Evolutionary conservation across 768 basidiomycete species (phyloP), one percentile per base, ranked within the genome.

Genomic region (Auricularia sp.): DNA sequence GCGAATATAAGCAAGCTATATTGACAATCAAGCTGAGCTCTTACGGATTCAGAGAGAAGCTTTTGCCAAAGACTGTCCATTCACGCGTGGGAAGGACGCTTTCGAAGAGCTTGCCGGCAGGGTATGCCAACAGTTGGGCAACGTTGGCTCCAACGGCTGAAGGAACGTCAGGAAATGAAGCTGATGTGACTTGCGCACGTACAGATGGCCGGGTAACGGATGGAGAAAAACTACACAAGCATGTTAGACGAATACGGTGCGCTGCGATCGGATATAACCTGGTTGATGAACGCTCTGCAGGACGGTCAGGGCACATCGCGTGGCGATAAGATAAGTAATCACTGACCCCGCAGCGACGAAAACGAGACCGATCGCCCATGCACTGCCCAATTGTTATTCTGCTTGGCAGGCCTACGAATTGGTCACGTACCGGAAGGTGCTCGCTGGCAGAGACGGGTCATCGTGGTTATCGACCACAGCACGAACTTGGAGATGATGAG

Each of bases 51-150:
- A 73, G 24, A n/a, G 56, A 59, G 34, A 59, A 36, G 4, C 21
- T 29, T 24, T 5, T 18, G 21, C 44, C 62, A 35, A 39, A 37
- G n/a, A 47, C 7, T 5, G 34, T 42, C 21, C 14, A 21, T 11
- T 18, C n/a, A 11, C 21, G 11, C 62, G 35, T 18, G 37, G 70
- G 70, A 1, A 74, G 82, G 64, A 85, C 71, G 62, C 76, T 82
- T 66, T 86, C 90, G 24, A 93, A 77, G 54, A 78, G 77, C 71
- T 85, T 90, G 63, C 93, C 94, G 59, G 86, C 70, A 1, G 93
- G 93, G 18, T 93, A 77, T 33, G 87, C 80, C 51, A 88, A 72
- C 64, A 96, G 76, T 77, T 92, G 92, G 11, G 83, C 82, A 63
- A 94, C 81, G 63, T 59, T 59, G 24, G 29, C 34, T 13, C 56